Evolutionary conservation across 2,329 filamentous ascomycete genomes (phyloP).

Genomic region (Triangularia setosa): DNA sequence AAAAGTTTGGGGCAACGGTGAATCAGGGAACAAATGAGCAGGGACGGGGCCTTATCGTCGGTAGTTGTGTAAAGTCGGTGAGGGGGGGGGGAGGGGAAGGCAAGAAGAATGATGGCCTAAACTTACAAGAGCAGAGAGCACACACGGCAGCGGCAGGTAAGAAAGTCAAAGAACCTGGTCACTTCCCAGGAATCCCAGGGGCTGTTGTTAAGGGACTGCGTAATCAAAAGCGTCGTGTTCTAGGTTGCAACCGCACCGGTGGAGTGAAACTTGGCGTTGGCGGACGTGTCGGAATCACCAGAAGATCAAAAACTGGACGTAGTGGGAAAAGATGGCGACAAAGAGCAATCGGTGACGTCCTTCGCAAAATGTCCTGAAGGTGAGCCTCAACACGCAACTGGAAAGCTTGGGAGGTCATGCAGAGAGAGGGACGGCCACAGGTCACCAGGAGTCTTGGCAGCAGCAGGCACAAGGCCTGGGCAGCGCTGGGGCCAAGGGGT

Average conservation of each 20-base stretch:
- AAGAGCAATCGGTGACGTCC: background rate
- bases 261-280: background rate
- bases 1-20: background rate
- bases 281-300: background rate
- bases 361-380: conserved; percentile 4
- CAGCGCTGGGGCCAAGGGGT: conserved; percentile 8
- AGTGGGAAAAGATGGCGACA: background rate
- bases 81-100: no score
- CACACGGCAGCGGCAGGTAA: background rate
- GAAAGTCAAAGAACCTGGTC: conserved; percentile 5
- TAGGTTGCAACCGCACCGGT: background rate
- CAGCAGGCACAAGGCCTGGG: background rate
- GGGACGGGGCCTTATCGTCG: background rate
- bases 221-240: background rate
- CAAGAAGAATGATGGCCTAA: background rate
- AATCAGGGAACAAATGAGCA: background rate
- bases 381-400: conserved; percentile 16
- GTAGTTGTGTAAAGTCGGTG: background rate
- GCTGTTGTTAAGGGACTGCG: background rate
- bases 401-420: conserved; percentile 13
- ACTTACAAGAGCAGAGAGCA: conserved; percentile 2
- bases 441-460: conserved; percentile 18
- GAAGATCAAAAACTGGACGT: background rate
- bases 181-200: background rate
- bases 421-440: conserved; percentile 4